phyloP scores from a whole-genome alignment of 495 filamentous ascomycete species.

The Jackrogersella multiformis region DNA sequence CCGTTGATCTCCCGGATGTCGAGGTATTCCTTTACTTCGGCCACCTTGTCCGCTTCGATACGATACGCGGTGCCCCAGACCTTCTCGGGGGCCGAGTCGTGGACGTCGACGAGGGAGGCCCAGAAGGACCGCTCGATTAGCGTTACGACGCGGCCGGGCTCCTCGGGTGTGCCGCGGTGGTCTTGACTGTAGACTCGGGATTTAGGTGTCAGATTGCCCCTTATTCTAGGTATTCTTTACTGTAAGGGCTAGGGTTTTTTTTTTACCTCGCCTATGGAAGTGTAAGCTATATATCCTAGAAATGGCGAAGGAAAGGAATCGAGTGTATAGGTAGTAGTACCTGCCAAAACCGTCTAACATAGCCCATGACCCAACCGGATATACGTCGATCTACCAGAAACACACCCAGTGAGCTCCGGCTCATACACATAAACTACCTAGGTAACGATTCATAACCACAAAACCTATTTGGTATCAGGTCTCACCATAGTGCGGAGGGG shows the following conservation, averaged over 20 bases:
- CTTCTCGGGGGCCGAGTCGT: conserved; percentile 65
- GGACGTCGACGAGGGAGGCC: conserved; percentile 78
- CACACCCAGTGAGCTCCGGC: conserved; percentile 28
- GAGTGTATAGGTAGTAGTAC: conserved; percentile 64
- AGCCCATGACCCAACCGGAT: conserved; percentile 91
- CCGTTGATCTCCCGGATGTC: conserved; percentile 98
- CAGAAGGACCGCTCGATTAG: conserved; percentile 84
- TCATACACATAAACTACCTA: neutral
- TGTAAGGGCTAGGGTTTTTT: neutral
- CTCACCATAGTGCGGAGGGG: conserved; percentile 92
- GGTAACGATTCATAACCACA: neutral
- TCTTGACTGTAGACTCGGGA: conserved; percentile 69
- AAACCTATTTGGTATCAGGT: conserved; percentile 14
- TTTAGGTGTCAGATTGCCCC: conserved; percentile 3
- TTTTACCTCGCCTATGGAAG: conserved; percentile 65
- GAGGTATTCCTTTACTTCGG: conserved; percentile 87
- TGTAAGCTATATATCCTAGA: conserved; percentile 34
- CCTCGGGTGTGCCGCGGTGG: conserved; percentile 88
- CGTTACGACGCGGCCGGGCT: conserved; percentile 91
- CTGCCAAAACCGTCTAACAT: conserved; percentile 98
- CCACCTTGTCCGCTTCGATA: conserved; percentile 74
- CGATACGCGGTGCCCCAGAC: conserved; percentile 97
- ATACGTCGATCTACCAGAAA: conserved; percentile 73
- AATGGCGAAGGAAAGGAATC: neutral
- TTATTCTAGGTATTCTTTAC: conserved; percentile 16